Percentiles rank a stretch among this genome's conserved stretches.
These are phyloP conservation scores for Sechiopsis laciniata DNA, from an alignment of 306 rosid genomes.

Conservation along the genomic window DNA sequence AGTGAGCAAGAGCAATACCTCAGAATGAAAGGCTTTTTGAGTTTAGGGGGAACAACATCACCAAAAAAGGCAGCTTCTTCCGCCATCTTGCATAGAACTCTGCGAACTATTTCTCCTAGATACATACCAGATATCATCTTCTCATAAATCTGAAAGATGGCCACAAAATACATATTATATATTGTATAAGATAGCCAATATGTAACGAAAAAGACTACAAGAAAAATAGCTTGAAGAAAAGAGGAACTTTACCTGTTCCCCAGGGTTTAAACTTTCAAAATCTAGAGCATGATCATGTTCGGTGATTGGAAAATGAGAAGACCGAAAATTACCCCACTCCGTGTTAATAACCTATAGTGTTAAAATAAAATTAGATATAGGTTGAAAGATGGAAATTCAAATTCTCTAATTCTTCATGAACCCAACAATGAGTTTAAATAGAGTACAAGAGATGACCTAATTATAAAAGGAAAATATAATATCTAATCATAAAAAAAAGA, in stretches of 20 bases:
- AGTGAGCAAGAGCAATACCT: slow-evolving; percentile 40
- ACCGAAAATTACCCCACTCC: slow-evolving; percentile 96
- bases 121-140: slow-evolving; percentile 97
- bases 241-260: slow-evolving; percentile 71
- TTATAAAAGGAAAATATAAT: too few species aligned
- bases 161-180: slow-evolving; percentile 25
- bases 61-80: slow-evolving; percentile 90
- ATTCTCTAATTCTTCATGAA: too few species aligned
- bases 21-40: slow-evolving; percentile 65
- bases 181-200: background rate
- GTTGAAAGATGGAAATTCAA: too few species aligned
- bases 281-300: slow-evolving; percentile 78
- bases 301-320: slow-evolving; percentile 81
- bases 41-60: slow-evolving; percentile 68
- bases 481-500: too few species aligned
- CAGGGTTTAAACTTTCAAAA: slow-evolving; percentile 78
- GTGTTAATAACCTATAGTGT: slow-evolving; percentile 74
- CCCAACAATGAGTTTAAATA: too few species aligned
- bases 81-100: slow-evolving; percentile 75
- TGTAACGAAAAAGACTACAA: background rate
- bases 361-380: background rate
- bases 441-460: too few species aligned
- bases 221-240: background rate
- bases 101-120: slow-evolving; percentile 80
- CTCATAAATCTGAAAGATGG: slow-evolving; percentile 67